Conservation (phyloP, 345 rosid species). For the Eucalyptus brandiana region DNA sequence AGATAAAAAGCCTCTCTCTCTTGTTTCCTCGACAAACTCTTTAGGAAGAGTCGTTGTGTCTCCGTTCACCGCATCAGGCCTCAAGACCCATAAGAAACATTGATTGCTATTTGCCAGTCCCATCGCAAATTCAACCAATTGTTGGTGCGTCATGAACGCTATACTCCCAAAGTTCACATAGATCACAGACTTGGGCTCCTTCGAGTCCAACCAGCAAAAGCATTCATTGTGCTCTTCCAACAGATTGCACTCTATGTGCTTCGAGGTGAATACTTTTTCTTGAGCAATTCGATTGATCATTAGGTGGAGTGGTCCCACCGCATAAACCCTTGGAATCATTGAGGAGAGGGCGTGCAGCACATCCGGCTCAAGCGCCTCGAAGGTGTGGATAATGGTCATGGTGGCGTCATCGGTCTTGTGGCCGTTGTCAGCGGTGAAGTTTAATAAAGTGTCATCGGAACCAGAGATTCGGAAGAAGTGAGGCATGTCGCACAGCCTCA, state of each 20-base stretch:
- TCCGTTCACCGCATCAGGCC: neutral
- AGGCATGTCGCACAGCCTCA: neutral
- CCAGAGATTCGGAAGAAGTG: too few species aligned
- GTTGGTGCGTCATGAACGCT: neutral
- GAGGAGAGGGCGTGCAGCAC: neutral
- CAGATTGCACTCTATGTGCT: neutral
- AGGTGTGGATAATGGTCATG: neutral
- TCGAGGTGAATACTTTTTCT: neutral
- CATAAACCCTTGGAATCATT: neutral
- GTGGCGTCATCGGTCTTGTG: neutral
- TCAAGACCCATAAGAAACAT: conserved; percentile 1
- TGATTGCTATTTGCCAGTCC: conserved; percentile 2
- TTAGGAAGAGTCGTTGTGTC: neutral
- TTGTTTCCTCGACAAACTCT: neutral
- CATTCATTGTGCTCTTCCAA: neutral
- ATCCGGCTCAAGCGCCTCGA: neutral
- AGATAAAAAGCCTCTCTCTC: neutral
- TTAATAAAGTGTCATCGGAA: neutral
- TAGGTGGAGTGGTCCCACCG: neutral
- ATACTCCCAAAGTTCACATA: neutral
- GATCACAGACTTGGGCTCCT: neutral
- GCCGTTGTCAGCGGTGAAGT: neutral
- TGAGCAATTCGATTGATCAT: neutral
- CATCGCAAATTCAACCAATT: conserved; percentile 1
- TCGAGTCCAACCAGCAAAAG: neutral